Percentiles rank a stretch among this genome's conserved stretches.
phyloP scores from a whole-genome alignment of 768 basidiomycete genomes.

The Trametes cinnabarina region DNA sequence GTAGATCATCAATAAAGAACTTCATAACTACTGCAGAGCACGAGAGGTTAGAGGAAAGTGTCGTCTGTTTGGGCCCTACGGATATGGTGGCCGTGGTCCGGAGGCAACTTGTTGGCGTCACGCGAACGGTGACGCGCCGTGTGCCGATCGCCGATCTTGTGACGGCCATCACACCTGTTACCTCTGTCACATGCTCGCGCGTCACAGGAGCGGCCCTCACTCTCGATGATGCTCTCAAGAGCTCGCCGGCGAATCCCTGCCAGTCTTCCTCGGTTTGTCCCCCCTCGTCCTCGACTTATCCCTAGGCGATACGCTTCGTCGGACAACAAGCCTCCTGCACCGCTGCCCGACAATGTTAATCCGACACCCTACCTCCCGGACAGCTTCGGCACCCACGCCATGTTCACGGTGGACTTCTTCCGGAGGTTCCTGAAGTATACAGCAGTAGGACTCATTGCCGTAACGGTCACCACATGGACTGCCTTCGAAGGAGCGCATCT shows the following conservation, averaged over 20 bases:
- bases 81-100: conserved; percentile 15
- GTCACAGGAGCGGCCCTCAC: conserved; percentile 6
- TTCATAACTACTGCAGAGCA: conserved; percentile 27
- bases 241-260: conserved; percentile 16
- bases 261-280: conserved; percentile 1
- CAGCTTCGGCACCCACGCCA: conserved; percentile 34
- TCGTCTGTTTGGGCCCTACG: neutral
- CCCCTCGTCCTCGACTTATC: neutral
- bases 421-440: conserved; percentile 50
- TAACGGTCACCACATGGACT: conserved; percentile 44
- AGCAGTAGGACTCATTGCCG: conserved; percentile 41
- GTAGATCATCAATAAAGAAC: conserved; percentile 37
- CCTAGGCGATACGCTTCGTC: conserved; percentile 13
- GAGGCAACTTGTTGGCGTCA: conserved; percentile 9
- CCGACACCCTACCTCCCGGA: conserved; percentile 24
- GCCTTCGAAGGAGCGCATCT: conserved; percentile 58
- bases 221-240: conserved; percentile 25
- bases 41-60: neutral
- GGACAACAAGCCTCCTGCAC: conserved; percentile 8
- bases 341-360: neutral
- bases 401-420: conserved; percentile 43
- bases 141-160: neutral
- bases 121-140: conserved; percentile 11
- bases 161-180: neutral
- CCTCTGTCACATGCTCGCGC: neutral